phyloP scores from a whole-genome alignment of 768 basidiomycete genomes.

The Mycena capillaripes region DNA sequence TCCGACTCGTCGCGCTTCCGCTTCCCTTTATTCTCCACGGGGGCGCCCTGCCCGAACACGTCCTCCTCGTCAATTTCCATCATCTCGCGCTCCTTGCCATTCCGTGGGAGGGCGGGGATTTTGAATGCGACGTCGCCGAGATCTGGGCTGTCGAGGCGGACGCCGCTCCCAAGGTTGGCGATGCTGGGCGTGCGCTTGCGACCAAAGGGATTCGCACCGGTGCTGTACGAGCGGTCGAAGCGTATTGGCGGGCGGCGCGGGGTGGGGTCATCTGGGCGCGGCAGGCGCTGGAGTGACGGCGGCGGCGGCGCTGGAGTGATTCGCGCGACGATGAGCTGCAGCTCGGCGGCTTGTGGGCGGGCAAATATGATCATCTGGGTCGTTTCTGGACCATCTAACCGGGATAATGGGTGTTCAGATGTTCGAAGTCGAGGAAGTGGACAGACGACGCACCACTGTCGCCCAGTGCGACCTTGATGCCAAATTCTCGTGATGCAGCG shows the following conservation, averaged over 20 bases:
- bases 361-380: slow-evolving; percentile 74
- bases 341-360: slow-evolving; percentile 39
- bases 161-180: slow-evolving; percentile 55
- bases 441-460: slow-evolving; percentile 66
- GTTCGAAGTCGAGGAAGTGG: background rate
- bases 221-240: slow-evolving; percentile 43
- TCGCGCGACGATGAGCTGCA: slow-evolving; percentile 71
- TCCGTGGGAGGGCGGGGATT: slow-evolving; percentile 28
- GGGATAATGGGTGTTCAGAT: background rate
- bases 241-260: slow-evolving; percentile 75
- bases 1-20: slow-evolving; percentile 37
- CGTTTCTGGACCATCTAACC: slow-evolving; percentile 75
- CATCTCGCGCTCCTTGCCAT: slow-evolving; percentile 34
- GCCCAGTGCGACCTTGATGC: slow-evolving; percentile 78
- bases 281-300: slow-evolving; percentile 53
- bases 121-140: slow-evolving; percentile 5
- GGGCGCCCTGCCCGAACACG: slow-evolving; percentile 43
- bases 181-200: slow-evolving; percentile 38
- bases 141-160: slow-evolving; percentile 43
- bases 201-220: slow-evolving; percentile 32
- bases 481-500: slow-evolving; percentile 58
- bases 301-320: slow-evolving; percentile 60
- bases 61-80: slow-evolving; percentile 41
- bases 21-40: slow-evolving; percentile 45
- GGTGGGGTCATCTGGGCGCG: slow-evolving; percentile 85